Conservation (phyloP, 2,329 filamentous ascomycete species). For the Cryphonectria nitschkei region DNA sequence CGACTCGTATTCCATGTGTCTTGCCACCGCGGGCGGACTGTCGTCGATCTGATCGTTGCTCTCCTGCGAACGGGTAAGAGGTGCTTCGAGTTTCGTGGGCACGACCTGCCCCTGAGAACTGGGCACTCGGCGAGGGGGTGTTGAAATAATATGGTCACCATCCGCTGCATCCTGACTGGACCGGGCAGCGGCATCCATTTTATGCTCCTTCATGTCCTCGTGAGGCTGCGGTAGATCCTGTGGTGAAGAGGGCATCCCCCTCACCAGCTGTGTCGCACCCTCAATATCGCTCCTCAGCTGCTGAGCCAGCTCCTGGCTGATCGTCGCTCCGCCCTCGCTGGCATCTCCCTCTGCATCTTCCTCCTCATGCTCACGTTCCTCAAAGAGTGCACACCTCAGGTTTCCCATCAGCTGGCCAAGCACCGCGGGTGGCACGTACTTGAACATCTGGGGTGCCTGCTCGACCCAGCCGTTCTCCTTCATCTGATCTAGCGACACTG, state of each 20-base stretch:
- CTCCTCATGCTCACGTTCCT: constrained; percentile 29
- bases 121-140: background rate
- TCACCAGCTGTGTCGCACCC: constrained; percentile 35
- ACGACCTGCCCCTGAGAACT: constrained; percentile 3
- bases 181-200: background rate
- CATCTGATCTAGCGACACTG: constrained; percentile 56
- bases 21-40: constrained; percentile 5
- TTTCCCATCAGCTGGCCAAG: constrained; percentile 63
- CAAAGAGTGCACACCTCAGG: constrained; percentile 56
- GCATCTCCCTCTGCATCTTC: constrained; percentile 1
- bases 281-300: constrained; percentile 52
- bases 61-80: constrained; percentile 16
- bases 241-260: constrained; percentile 12
- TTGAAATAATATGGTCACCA: background rate
- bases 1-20: background rate
- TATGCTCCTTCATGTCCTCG: background rate
- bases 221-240: background rate
- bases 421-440: constrained; percentile 59
- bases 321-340: constrained; percentile 38
- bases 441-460: constrained; percentile 52
- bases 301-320: constrained; percentile 57
- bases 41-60: constrained; percentile 17
- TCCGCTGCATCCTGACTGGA: constrained; percentile 17
- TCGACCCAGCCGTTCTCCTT: constrained; percentile 58
- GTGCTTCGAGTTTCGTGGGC: constrained; percentile 17